Conservation (phyloP, 768 basidiomycete genomes). For the Podaxis rugospora region DNA sequence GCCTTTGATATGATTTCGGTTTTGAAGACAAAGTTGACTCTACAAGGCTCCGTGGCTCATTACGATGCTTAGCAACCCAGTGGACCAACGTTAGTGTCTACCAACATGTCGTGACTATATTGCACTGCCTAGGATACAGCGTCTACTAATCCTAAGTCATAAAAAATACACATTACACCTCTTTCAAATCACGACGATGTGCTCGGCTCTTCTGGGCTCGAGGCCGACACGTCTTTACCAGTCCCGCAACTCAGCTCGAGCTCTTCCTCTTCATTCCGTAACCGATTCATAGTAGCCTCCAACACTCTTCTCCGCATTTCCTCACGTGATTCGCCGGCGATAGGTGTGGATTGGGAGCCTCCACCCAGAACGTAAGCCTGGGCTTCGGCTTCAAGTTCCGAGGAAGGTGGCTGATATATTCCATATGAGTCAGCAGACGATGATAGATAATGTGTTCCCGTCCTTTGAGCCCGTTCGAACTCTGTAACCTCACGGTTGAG, state of each 20-base stretch:
- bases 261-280: conserved; percentile 65
- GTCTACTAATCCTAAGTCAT: no score
- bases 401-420: conserved; percentile 39
- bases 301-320: conserved; percentile 53
- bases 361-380: conserved; percentile 55
- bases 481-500: conserved; percentile 70
- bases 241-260: conserved; percentile 72
- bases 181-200: neutral
- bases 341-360: conserved; percentile 10
- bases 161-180: neutral
- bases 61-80: no score
- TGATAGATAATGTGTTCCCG: conserved; percentile 52
- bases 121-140: no score
- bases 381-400: conserved; percentile 54
- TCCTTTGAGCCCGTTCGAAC: conserved; percentile 50
- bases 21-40: no score
- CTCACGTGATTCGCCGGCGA: conserved; percentile 42
- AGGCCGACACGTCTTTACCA: conserved; percentile 11
- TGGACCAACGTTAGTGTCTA: no score
- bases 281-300: conserved; percentile 57
- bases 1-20: no score
- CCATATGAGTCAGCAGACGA: conserved; percentile 23
- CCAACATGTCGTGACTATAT: no score
- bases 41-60: no score
- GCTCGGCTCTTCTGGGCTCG: conserved; percentile 16